A percentile compares a stretch with the other conserved stretches of the same genome.
Evolutionary conservation across 768 basidiomycete genomes (phyloP).

Genomic region (Coprinellus aureogranulatus): DNA sequence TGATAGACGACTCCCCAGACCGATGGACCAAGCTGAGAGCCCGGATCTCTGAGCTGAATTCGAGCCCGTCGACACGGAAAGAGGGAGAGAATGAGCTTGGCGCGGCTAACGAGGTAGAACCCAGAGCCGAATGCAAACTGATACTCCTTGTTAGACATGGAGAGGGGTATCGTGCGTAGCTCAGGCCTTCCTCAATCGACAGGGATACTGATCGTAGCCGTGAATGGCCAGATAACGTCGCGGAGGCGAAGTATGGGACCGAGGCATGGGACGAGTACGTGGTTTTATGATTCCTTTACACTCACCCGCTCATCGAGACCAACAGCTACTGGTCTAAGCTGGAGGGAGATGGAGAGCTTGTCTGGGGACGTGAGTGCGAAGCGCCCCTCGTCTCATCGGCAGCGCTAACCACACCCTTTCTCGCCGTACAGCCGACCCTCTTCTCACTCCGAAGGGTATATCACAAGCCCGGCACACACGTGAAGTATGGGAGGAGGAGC

Average conservation of each 20-base stretch:
- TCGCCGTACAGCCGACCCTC: constrained; percentile 53
- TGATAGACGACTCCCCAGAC: constrained; percentile 46
- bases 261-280: constrained; percentile 61
- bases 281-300: too few species aligned
- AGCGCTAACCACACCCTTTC: not conserved
- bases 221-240: constrained; percentile 59
- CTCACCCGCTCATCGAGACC: not conserved
- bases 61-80: constrained; percentile 26
- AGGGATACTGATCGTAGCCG: not conserved
- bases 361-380: constrained; percentile 67
- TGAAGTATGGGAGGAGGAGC: constrained; percentile 48
- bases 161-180: constrained; percentile 63
- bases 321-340: constrained; percentile 63
- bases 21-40: constrained; percentile 49
- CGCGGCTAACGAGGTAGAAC: too few species aligned
- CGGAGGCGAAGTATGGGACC: constrained; percentile 53
- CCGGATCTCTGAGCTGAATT: constrained; percentile 50
- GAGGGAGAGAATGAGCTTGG: constrained; percentile 8
- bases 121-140: constrained; percentile 47
- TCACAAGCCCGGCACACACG: constrained; percentile 50
- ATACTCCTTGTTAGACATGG: constrained; percentile 71
- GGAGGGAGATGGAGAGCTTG: constrained; percentile 61
- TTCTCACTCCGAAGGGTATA: constrained; percentile 57
- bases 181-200: not conserved
- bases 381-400: not conserved